phyloP scores from a whole-genome alignment of 345 rosid species.

The Salix purpurea region DNA sequence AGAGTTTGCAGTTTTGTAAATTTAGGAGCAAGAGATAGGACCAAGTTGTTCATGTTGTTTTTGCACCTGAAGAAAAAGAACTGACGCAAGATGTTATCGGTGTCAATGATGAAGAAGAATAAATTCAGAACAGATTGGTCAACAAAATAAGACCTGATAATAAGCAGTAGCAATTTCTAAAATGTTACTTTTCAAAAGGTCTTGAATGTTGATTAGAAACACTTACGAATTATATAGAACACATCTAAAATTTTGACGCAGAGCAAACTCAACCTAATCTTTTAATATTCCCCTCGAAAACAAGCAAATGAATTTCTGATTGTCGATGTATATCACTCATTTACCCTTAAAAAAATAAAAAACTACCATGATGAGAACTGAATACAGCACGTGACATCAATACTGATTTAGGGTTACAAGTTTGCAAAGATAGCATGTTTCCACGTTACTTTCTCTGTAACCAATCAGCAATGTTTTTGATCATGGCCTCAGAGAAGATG shows the following conservation, averaged over 20 bases:
- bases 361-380: neutral
- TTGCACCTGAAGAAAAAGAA: slow-evolving; percentile 53
- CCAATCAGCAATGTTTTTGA: neutral
- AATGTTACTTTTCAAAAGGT: neutral
- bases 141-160: neutral
- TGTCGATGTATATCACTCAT: neutral
- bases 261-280: neutral
- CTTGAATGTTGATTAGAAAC: neutral
- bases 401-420: neutral
- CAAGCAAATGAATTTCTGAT: neutral
- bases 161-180: neutral
- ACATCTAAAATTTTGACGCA: neutral
- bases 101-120: neutral
- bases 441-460: neutral
- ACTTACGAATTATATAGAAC: neutral
- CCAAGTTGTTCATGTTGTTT: slow-evolving; percentile 75
- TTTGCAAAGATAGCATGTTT: neutral
- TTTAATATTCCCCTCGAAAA: neutral
- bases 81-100: neutral
- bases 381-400: neutral
- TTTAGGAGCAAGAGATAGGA: slow-evolving; percentile 77
- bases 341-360: neutral
- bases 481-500: neutral
- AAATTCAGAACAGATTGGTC: neutral
- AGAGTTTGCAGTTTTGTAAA: slow-evolving; percentile 66